Conservation (phyloP, 2,329 filamentous ascomycete genomes). For the Botrytis cinerea region DNA sequence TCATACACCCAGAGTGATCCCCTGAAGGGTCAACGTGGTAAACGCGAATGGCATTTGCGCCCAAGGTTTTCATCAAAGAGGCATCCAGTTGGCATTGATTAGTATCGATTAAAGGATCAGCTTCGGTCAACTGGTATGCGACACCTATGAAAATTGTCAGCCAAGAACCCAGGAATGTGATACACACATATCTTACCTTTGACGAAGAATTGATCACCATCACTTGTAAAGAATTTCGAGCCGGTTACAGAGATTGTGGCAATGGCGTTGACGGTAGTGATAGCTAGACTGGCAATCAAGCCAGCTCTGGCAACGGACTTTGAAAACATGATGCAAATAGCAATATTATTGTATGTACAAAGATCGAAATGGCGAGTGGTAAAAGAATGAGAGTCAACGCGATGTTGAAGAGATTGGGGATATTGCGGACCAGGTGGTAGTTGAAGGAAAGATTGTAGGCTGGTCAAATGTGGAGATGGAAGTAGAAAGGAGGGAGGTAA, state of each 20-base stretch:
- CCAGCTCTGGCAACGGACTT: conserved; percentile 32
- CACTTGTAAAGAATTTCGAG: conserved; percentile 81
- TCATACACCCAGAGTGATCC: conserved; percentile 80
- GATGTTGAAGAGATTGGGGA: neutral
- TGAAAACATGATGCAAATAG: conserved; percentile 33
- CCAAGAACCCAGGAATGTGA: conserved; percentile 15
- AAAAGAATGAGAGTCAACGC: conserved; percentile 12
- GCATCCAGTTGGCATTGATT: conserved; percentile 78
- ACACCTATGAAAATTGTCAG: conserved; percentile 55
- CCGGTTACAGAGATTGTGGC: conserved; percentile 60
- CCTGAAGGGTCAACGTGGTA: conserved; percentile 78
- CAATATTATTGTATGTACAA: conserved; percentile 22
- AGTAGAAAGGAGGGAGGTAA: conserved; percentile 5
- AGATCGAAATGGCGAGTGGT: conserved; percentile 9
- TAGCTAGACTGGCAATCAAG: conserved; percentile 36
- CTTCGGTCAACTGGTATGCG: conserved; percentile 64
- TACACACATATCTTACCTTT: conserved; percentile 59
- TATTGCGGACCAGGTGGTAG: conserved; percentile 8
- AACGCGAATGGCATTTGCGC: conserved; percentile 81
- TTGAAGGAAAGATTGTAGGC: conserved; percentile 8
- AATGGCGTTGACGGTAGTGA: conserved; percentile 42
- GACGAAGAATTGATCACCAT: conserved; percentile 81
- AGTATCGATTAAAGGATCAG: conserved; percentile 75
- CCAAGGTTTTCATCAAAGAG: conserved; percentile 74
- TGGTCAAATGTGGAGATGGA: conserved; percentile 6